Evolutionary conservation across 2,329 filamentous ascomycete genomes (phyloP).

Genomic region (Escovopsis sp.): DNA sequence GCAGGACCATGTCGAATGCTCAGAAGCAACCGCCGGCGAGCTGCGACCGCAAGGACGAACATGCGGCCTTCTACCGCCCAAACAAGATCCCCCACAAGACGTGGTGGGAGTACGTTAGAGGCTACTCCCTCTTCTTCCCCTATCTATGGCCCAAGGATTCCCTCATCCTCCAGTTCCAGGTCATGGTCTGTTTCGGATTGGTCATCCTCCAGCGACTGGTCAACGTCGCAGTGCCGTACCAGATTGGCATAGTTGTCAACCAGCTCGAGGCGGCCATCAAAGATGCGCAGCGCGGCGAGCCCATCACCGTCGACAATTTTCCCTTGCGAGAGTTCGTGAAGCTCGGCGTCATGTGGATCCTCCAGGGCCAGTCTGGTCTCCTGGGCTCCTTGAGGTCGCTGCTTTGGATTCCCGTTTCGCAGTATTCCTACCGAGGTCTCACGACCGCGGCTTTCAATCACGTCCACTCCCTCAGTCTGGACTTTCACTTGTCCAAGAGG

Average conservation of each 20-base stretch:
- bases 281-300: slow-evolving; percentile 26
- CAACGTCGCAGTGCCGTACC: slow-evolving; percentile 72
- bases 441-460: slow-evolving; percentile 95
- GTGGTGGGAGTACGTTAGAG: slow-evolving; percentile 91
- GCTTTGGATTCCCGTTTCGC: slow-evolving; percentile 91
- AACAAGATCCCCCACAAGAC: slow-evolving; percentile 72
- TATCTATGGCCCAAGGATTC: slow-evolving; percentile 92
- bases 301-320: slow-evolving; percentile 19
- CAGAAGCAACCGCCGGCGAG: slow-evolving; percentile 17
- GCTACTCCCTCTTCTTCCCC: slow-evolving; percentile 87
- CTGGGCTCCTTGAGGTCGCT: slow-evolving; percentile 69
- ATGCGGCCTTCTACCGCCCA: slow-evolving; percentile 76
- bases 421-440: slow-evolving; percentile 89
- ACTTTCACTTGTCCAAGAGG: slow-evolving; percentile 92
- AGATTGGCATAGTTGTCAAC: slow-evolving; percentile 68
- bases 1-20: slow-evolving; percentile 24
- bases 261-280: slow-evolving; percentile 41
- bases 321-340: slow-evolving; percentile 20
- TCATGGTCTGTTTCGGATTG: slow-evolving; percentile 67
- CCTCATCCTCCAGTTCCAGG: slow-evolving; percentile 54
- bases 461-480: slow-evolving; percentile 84
- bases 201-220: slow-evolving; percentile 68
- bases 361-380: slow-evolving; percentile 80
- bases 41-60: slow-evolving; percentile 36
- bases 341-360: slow-evolving; percentile 55